Evolutionary conservation across 805 yeast species (phyloP), one percentile per base, ranked within the genome.

Genomic region (Starmerella bombicola): DNA sequence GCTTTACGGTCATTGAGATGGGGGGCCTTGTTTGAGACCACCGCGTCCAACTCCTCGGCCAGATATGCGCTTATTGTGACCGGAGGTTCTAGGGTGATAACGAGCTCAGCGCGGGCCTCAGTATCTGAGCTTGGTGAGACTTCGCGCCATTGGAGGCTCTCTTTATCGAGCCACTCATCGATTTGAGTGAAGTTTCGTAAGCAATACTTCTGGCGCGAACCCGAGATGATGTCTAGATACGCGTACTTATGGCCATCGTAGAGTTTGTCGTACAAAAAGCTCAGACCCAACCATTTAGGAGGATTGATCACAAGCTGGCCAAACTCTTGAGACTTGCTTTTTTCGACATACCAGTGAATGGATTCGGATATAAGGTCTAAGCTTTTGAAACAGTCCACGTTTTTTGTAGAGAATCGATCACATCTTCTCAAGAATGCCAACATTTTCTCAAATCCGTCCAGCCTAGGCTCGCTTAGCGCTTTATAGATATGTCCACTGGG

Each of bases 71-170:
- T 50, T 12, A 59, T 31, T 3, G 45, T 17, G 2, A 63, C 57
- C 0, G 66, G 64, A 7, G 67, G 66, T 26, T 51, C 58, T 5
- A 63, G 55, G 15, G 47, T 35, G 9, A 62, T 43, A 1, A 55
- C 58, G 18, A 59, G 52, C 38, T 58, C 59, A 1, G 64, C 59
- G 1, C 54, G 38, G 4, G 54, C 47, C 28, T 57, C 61, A 9
- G 17, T 39, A 35, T 36, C 46, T 16, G 24, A 42, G 34, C 24
- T 37, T 43, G 1, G 46, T 37, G 19, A 40, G 44, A 30, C 33
- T 20, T 9, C 18, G 3, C 23, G 31, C 50, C 50, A 46, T 2
- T 26, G 25, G 13, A 22, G 22, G 10, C 35, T 20, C 8, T 34
- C 38, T 1, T 38, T 36, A 19, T 47, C 48, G 12, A 48, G 40